Percentiles rank a stretch among this genome's conserved stretches.
Evolutionary conservation across 768 basidiomycete species (phyloP).

Genomic region (Rhizopogon rudus): DNA sequence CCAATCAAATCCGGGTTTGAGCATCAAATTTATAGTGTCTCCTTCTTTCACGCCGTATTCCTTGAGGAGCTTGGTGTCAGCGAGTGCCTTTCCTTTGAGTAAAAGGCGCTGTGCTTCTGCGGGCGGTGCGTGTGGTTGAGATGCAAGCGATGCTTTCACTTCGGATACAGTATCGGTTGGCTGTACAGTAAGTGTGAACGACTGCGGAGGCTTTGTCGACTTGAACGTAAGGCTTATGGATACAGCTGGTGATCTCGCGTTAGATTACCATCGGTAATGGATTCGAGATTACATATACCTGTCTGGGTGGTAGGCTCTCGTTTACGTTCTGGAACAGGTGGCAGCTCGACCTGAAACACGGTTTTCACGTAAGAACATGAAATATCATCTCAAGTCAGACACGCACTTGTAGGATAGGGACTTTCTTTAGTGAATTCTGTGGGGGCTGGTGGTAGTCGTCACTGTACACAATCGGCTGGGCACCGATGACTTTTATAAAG

Average conservation of each 20-base stretch:
- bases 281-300: conserved; percentile 21
- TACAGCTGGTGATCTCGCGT: conserved; percentile 12
- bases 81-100: conserved; percentile 91
- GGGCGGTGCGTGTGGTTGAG: conserved; percentile 65
- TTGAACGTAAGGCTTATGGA: conserved; percentile 75
- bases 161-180: conserved; percentile 78
- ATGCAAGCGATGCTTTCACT: conserved; percentile 74
- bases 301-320: conserved; percentile 23
- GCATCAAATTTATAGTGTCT: conserved; percentile 79
- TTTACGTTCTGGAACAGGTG: conserved; percentile 54
- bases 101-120: conserved; percentile 81
- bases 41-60: conserved; percentile 85
- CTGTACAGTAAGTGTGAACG: conserved; percentile 67
- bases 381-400: background rate
- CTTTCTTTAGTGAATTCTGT: conserved; percentile 56
- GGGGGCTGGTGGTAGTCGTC: conserved; percentile 78
- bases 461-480: conserved; percentile 61
- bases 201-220: conserved; percentile 81
- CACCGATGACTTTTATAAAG: conserved; percentile 57
- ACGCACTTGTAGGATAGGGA: conserved; percentile 67
- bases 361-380: conserved; percentile 1
- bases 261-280: conserved; percentile 3
- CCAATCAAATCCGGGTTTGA: conserved; percentile 74
- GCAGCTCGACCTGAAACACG: conserved; percentile 47
- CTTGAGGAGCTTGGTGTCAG: conserved; percentile 82